Conservation (phyloP, 2,329 filamentous ascomycete genomes). For the Aspergillus tanneri region DNA sequence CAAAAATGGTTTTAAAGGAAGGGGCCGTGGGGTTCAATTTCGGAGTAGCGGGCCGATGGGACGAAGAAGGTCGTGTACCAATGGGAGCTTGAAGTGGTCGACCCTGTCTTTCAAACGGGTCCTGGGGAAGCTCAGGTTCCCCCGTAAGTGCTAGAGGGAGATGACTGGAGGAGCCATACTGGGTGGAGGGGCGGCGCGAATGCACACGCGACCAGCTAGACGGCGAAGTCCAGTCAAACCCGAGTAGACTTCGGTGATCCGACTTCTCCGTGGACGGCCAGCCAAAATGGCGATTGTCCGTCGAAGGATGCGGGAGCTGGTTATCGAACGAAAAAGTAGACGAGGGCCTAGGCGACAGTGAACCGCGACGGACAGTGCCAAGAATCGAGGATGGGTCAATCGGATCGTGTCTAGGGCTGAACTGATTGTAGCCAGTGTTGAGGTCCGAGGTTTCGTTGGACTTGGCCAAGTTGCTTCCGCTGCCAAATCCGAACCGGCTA, state of each 20-base stretch:
- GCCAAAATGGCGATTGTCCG: slow-evolving; percentile 74
- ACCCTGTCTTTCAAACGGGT: slow-evolving; percentile 45
- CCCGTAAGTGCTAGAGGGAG: slow-evolving; percentile 56
- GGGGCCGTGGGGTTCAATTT: slow-evolving; percentile 85
- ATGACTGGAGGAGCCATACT: slow-evolving; percentile 70
- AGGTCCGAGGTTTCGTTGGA: slow-evolving; percentile 36
- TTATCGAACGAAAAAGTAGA: slow-evolving; percentile 58
- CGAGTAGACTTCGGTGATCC: slow-evolving; percentile 55
- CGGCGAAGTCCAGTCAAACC: slow-evolving; percentile 53
- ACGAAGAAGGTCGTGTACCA: slow-evolving; percentile 69
- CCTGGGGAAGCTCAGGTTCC: slow-evolving; percentile 50
- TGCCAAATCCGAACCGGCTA: slow-evolving; percentile 39
- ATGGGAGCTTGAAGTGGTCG: slow-evolving; percentile 66
- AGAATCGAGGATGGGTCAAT: slow-evolving; percentile 48
- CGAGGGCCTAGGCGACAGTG: slow-evolving; percentile 48
- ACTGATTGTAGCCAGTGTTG: slow-evolving; percentile 47
- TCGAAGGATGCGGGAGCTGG: slow-evolving; percentile 69
- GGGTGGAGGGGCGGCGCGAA: slow-evolving; percentile 77
- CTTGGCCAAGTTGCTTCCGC: slow-evolving; percentile 28
- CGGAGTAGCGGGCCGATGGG: slow-evolving; percentile 56
- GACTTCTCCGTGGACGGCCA: slow-evolving; percentile 57
- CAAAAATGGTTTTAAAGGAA: slow-evolving; percentile 74
- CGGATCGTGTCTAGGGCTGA: slow-evolving; percentile 47
- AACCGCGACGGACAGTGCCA: slow-evolving; percentile 43
- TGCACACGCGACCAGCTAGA: slow-evolving; percentile 71